Percentiles rank a stretch among this genome's conserved stretches.
These are phyloP conservation scores for Salvia sclarea DNA, from an alignment of 305 asterid genomes.

Conservation along the genomic window DNA sequence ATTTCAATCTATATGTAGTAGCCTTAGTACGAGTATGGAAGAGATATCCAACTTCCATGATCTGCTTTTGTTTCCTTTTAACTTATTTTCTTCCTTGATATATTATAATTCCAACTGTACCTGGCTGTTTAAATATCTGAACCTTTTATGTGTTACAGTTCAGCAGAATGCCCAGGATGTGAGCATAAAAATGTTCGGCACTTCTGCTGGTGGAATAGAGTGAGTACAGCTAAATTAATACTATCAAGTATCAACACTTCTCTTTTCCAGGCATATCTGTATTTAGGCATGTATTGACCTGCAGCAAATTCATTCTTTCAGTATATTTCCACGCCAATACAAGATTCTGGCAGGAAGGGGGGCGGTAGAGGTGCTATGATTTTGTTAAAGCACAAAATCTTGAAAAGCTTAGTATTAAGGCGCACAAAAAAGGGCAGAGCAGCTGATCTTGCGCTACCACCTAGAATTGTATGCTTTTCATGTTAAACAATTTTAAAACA, in stretches of 20 bases:
- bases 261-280: conserved; percentile 9
- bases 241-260: background rate
- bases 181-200: conserved; percentile 76
- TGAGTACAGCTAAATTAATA: conserved; percentile 42
- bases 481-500: conserved; percentile 14
- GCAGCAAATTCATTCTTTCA: conserved; percentile 36
- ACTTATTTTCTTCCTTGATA: conserved; percentile 2
- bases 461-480: conserved; percentile 64
- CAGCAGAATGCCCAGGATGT: conserved; percentile 65
- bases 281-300: conserved; percentile 8
- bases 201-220: conserved; percentile 96
- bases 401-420: conserved; percentile 73
- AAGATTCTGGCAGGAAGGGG: conserved; percentile 52
- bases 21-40: background rate
- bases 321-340: conserved; percentile 80
- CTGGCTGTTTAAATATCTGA: conserved; percentile 18
- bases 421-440: conserved; percentile 96
- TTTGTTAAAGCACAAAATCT: conserved; percentile 70
- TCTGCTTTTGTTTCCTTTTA: conserved; percentile 24
- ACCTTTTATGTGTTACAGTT: conserved; percentile 44
- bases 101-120: conserved; percentile 11
- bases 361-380: conserved; percentile 72
- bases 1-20: background rate
- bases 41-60: conserved; percentile 11
- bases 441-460: conserved; percentile 91